These are phyloP conservation scores for Biscutella laevigata DNA, from an alignment of 441 rosid genomes.

Conservation along the genomic window DNA sequence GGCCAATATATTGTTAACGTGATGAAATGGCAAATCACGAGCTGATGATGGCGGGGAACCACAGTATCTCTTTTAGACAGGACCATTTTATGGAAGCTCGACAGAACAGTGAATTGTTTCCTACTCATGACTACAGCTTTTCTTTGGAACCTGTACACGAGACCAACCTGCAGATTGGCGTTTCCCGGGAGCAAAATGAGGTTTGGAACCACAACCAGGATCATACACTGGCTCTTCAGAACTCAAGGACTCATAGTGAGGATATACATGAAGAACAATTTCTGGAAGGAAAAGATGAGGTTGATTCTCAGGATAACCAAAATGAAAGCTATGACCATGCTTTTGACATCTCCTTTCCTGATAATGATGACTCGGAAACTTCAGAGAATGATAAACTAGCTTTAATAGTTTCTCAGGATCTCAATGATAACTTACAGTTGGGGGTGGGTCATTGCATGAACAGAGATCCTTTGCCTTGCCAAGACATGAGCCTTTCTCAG, in stretches of 20 bases:
- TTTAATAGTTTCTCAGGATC: conserved; percentile 24
- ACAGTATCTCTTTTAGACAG: conserved; percentile 26
- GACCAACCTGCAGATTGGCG: conserved; percentile 31
- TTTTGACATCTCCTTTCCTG: conserved; percentile 24
- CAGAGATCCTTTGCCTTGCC: conserved; percentile 13
- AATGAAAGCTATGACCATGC: conserved; percentile 19
- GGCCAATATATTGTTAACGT: background rate
- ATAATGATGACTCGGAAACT: conserved; percentile 23
- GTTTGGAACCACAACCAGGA: conserved; percentile 25
- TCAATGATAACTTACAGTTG: conserved; percentile 30
- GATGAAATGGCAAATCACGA: conserved; percentile 38
- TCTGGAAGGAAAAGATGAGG: conserved; percentile 27
- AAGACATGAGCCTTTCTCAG: conserved; percentile 33
- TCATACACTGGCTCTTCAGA: conserved; percentile 16
- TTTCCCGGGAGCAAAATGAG: conserved; percentile 23
- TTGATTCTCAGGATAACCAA: conserved; percentile 29
- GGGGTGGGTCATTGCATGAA: conserved; percentile 34
- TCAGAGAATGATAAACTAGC: conserved; percentile 27
- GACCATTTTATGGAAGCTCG: conserved; percentile 27
- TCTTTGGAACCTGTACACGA: conserved; percentile 28
- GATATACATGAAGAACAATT: conserved; percentile 12
- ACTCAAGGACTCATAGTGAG: conserved; percentile 20
- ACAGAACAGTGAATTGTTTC: conserved; percentile 28
- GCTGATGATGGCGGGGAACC: conserved; percentile 31
- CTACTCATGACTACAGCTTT: conserved; percentile 27